Base-by-base conservation (phyloP, 1,284 basidiomycete species). In the Apiotrichum domesticum region DNA sequence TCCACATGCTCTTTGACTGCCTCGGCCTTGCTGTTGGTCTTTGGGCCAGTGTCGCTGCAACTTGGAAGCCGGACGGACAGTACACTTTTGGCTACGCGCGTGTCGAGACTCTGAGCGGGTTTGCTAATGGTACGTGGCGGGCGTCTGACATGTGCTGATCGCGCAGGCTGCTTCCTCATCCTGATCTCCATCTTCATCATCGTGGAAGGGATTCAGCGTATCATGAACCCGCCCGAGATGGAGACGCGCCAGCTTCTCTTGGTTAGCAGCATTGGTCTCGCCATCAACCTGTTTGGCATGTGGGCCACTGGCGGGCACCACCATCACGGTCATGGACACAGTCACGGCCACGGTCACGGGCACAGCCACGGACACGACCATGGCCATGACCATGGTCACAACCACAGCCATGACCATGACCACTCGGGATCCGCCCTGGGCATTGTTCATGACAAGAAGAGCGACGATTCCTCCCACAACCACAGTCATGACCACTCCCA, bases 1-100 rank as follows among this genome's bases (percentile, higher is more conserved):
- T 99, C 51, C 96, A 99, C 73, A 98, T 98, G 96, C 90, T 94
- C 32, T 99, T 99, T 68, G 96, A 99, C 77, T 98, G 96, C 70
- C 87, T 97, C 79, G 95, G 95, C 2, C 92, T 98, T 56, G 95
- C 85, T 0, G 91, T 99, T 64, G 96, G 96, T 2, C 80, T 99
- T 1, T 87, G 97, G 61, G 96, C 96, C 2, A 94, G 90, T 33
- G 90, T 99, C 10, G 98, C 98, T 87, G 91, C 94, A 1, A 93
- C 88, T 4, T 98, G 96, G 96, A 86, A 90, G 46, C 90, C 91
- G 1, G 94, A 98, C 76, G 86, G 88, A 63, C 82, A 85, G 29
- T 98, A 95, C 76, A 98, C 96, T 8, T 98, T 96, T 72, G 96
- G 95, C 21, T 98, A 96, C 75, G 87, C 88, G 2, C 85, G 96